A percentile compares a stretch with the other conserved stretches of the same genome.
Conservation (phyloP, 371 early-diverging fungal species). For the Rhizoclosmatium hyalinum region DNA sequence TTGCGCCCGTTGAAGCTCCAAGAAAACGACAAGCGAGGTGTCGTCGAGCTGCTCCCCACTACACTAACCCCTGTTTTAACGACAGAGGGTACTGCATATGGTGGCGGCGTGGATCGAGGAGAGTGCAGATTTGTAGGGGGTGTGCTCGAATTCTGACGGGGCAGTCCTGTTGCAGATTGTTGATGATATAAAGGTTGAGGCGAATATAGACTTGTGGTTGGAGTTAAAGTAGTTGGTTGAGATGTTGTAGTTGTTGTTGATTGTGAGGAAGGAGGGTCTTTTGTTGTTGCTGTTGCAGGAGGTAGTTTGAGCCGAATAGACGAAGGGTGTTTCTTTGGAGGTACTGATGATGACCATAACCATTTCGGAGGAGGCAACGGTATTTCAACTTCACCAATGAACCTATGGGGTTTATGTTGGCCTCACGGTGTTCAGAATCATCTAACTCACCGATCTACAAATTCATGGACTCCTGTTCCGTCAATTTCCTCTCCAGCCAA, state of each 20-base stretch:
- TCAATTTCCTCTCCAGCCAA: constrained; percentile 77
- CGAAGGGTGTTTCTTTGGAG: constrained; percentile 30
- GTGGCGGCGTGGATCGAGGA: not conserved
- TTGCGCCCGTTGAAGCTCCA: too few species aligned
- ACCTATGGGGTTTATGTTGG: not conserved
- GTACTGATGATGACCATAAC: constrained; percentile 78
- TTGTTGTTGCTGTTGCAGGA: not conserved
- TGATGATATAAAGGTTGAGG: not conserved
- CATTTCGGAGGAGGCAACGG: constrained; percentile 73
- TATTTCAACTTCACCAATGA: constrained; percentile 24
- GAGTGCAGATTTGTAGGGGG: not conserved
- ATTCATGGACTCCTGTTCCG: constrained; percentile 85
- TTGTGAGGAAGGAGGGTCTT: not conserved
- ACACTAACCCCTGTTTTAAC: not conserved
- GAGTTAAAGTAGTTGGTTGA: not conserved
- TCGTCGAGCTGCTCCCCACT: not conserved
- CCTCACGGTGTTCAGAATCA: constrained; percentile 56
- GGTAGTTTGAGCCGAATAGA: constrained; percentile 24
- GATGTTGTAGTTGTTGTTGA: constrained; percentile 3
- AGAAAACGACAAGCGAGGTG: constrained; percentile 4
- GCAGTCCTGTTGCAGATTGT: not conserved
- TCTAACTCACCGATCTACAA: constrained; percentile 82
- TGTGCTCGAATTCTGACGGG: not conserved
- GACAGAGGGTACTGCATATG: not conserved
- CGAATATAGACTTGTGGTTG: too few species aligned